Evolutionary conservation across 345 rosid genomes (phyloP), one percentile per base, ranked within the genome.

Genomic region (Salix udensis): DNA sequence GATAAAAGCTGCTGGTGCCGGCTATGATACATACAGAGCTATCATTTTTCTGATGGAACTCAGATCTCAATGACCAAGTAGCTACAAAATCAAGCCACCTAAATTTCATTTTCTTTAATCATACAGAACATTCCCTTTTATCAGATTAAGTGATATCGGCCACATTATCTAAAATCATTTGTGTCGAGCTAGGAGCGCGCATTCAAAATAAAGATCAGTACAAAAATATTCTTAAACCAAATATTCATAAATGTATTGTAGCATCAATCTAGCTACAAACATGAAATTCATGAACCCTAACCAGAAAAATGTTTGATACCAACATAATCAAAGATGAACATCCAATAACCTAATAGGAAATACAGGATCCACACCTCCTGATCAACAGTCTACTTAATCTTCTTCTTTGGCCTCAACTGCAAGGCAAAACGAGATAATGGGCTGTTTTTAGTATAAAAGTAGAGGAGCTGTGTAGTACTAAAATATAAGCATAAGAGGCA

Each of bases 321-420:
- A 7, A 26, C 26, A 65, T 16, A 19, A 66, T 7, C 11, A 9
- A 36, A 36, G 42, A 23, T 13, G 36, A 30, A 19, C 39, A 39
- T 15, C 71, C 60, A 34, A 34, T 36, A 67, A 58, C 64, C 28
- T 23, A 58, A 15, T 67, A 67, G 2, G 3, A 75, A 67, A 31
- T 34, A 4, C 36, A 12, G 24, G 40, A 34, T 18, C 46, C 12
- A 65, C 5, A 7, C 13, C 34, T 31, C 64, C 48, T 30, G 78
- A 52, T 34, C 10, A 74, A 15, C 24, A 55, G 70, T 64, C 78
- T 79, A 79, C 78, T 79, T 79, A 62, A 74, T 68, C 74, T 79
- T 79, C 98, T 94, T 94, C 93, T 92, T 94, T 7, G 98, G 97
- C 97, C 98, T 94, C 91, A 94, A 77, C 95, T 94, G 94, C 88